A percentile compares a stretch with the other conserved stretches of the same genome.
phyloP scores from a whole-genome alignment of 2,329 filamentous ascomycete genomes.

The Diplodia corticola region DNA sequence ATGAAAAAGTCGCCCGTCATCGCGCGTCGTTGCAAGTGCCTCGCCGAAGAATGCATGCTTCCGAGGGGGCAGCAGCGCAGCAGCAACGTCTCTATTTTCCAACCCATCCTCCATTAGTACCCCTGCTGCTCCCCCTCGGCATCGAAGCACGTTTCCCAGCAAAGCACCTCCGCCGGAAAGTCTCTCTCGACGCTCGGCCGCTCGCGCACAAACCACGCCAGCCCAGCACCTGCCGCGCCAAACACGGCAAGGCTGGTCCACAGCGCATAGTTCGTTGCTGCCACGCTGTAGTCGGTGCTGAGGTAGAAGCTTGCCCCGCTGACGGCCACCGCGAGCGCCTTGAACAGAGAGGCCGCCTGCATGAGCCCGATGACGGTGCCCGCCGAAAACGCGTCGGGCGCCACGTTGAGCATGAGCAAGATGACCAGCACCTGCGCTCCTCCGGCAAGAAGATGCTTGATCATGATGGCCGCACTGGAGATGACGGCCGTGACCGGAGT shows the following conservation, averaged over 20 bases:
- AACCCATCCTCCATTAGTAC: background rate
- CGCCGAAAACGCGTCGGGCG: conserved; percentile 49
- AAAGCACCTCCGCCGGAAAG: conserved; percentile 44
- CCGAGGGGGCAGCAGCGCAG: background rate
- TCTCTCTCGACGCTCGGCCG: conserved; percentile 48
- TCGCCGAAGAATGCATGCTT: conserved; percentile 4
- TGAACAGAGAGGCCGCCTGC: conserved; percentile 49
- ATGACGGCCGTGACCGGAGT: conserved; percentile 38
- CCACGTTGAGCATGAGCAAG: conserved; percentile 50
- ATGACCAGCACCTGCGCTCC: conserved; percentile 46
- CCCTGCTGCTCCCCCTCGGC: conserved; percentile 31
- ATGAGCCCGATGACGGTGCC: conserved; percentile 52
- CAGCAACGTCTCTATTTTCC: conserved; percentile 4
- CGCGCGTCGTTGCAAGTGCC: conserved; percentile 17
- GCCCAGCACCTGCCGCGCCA: conserved; percentile 43
- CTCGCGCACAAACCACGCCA: conserved; percentile 49
- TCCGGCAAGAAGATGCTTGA: conserved; percentile 46
- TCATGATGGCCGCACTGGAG: conserved; percentile 43
- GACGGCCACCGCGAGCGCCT: conserved; percentile 49
- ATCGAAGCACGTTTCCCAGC: conserved; percentile 51
- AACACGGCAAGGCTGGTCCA: conserved; percentile 47
- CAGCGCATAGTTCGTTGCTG: conserved; percentile 46
- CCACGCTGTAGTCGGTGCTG: conserved; percentile 46
- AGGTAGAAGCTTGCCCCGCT: conserved; percentile 49
- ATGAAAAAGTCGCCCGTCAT: conserved; percentile 5